phyloP scores from a whole-genome alignment of 2,329 filamentous ascomycete genomes.

The Pseudopithomyces chartarum region DNA sequence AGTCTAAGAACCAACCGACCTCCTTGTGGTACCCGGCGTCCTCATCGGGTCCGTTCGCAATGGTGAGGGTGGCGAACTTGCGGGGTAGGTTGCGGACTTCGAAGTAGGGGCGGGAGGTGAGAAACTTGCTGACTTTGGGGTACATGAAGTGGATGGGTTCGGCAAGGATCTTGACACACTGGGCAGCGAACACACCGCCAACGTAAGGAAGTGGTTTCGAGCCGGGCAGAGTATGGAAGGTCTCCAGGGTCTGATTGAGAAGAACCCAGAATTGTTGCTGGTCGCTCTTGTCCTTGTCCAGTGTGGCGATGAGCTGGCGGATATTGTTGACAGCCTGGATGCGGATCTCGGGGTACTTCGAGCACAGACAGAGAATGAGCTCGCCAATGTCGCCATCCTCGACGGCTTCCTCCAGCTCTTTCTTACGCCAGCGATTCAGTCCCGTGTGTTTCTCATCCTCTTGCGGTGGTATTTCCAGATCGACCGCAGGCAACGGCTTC shows the following conservation, averaged over 20 bases:
- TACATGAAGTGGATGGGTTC: conserved; percentile 84
- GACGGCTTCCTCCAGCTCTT: conserved; percentile 77
- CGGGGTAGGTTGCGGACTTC: conserved; percentile 60
- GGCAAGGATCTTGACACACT: conserved; percentile 70
- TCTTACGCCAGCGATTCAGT: conserved; percentile 70
- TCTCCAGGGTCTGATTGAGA: conserved; percentile 79
- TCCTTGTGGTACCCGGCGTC: conserved; percentile 73
- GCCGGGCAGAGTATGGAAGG: conserved; percentile 47
- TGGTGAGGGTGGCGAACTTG: conserved; percentile 70
- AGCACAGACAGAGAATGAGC: conserved; percentile 77
- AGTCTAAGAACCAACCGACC: conserved; percentile 73
- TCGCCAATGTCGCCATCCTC: conserved; percentile 75
- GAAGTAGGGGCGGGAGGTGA: conserved; percentile 81
- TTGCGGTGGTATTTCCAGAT: conserved; percentile 43
- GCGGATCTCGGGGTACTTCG: conserved; percentile 74
- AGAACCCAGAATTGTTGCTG: conserved; percentile 80
- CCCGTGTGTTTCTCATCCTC: conserved; percentile 53
- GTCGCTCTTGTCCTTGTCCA: conserved; percentile 71
- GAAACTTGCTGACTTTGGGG: conserved; percentile 81
- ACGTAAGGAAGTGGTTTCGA: conserved; percentile 67
- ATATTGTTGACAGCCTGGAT: conserved; percentile 76
- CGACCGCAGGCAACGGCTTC: conserved; percentile 17
- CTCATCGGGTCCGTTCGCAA: conserved; percentile 75
- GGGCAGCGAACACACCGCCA: conserved; percentile 75
- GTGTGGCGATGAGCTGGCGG: conserved; percentile 62